Percentiles rank a stretch among this genome's conserved stretches.
Evolutionary conservation across 2,329 filamentous ascomycete species (phyloP).

Genomic region (Ustulina deusta): DNA sequence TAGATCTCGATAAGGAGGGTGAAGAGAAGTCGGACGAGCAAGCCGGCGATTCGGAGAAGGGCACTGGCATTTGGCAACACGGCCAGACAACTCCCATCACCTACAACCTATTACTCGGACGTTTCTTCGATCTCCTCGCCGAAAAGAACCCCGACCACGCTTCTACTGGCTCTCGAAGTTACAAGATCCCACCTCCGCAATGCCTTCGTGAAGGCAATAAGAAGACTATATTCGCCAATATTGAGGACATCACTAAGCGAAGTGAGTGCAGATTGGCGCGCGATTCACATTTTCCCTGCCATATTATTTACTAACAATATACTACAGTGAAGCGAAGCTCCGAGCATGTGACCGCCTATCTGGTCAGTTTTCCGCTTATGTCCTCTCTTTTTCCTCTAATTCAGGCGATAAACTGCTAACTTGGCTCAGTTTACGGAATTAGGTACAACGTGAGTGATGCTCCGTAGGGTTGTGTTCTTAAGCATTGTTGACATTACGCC

Average conservation of each 20-base stretch:
- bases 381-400: background rate
- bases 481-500: background rate
- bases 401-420: constrained; percentile 10
- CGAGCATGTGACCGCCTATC: constrained; percentile 95
- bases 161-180: constrained; percentile 88
- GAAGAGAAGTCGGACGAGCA: constrained; percentile 66
- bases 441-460: constrained; percentile 75
- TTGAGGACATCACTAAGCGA: constrained; percentile 97
- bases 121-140: constrained; percentile 95
- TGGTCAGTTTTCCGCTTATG: constrained; percentile 54
- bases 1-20: constrained; percentile 68
- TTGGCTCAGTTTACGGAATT: constrained; percentile 81
- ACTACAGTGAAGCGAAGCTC: constrained; percentile 87
- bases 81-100: constrained; percentile 80
- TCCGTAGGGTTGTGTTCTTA: background rate
- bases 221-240: constrained; percentile 99
- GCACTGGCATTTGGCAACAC: constrained; percentile 92
- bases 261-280: constrained; percentile 54
- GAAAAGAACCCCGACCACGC: constrained; percentile 97
- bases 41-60: constrained; percentile 82
- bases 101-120: constrained; percentile 86
- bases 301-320: constrained; percentile 19
- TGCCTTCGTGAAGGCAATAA: constrained; percentile 99
- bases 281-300: background rate
- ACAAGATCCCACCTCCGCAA: constrained; percentile 99